phyloP scores from a whole-genome alignment of 768 basidiomycete genomes.

The Amanita muscaria region DNA sequence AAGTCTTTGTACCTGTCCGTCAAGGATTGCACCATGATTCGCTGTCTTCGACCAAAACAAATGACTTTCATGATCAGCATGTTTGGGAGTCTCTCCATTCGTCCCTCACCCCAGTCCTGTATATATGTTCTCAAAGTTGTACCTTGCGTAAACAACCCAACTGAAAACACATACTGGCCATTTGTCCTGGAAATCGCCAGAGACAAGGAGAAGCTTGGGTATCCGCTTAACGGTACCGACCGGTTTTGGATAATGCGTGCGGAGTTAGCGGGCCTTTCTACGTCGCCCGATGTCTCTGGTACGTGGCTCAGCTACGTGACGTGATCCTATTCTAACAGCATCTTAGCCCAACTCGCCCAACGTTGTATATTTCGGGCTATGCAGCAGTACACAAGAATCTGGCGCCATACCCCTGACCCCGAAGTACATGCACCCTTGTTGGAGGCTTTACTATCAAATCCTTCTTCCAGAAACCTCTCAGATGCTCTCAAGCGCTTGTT shows the following conservation, averaged over 20 bases:
- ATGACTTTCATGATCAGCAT: slow-evolving; percentile 36
- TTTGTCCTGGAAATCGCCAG: slow-evolving; percentile 36
- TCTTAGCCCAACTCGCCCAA: slow-evolving; percentile 14
- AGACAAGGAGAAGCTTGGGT: slow-evolving; percentile 32
- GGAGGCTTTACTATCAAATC: slow-evolving; percentile 28
- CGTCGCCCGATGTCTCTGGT: slow-evolving; percentile 16
- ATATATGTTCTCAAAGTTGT: slow-evolving; percentile 23
- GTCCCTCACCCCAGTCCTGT: slow-evolving; percentile 15
- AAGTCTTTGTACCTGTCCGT: slow-evolving; percentile 30
- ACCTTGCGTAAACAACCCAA: slow-evolving; percentile 15
- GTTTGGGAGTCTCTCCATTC: slow-evolving; percentile 41
- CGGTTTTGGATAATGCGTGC: slow-evolving; percentile 57
- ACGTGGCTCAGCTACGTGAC: neutral
- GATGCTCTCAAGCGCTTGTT: slow-evolving; percentile 28
- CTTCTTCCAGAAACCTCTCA: slow-evolving; percentile 18
- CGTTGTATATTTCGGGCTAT: slow-evolving; percentile 26
- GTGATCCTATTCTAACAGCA: neutral
- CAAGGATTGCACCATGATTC: slow-evolving; percentile 25
- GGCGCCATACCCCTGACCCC: slow-evolving; percentile 26
- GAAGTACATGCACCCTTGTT: slow-evolving; percentile 43
- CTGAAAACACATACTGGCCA: slow-evolving; percentile 35
- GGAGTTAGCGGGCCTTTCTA: slow-evolving; percentile 23
- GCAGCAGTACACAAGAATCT: slow-evolving; percentile 31
- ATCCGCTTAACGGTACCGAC: slow-evolving; percentile 33
- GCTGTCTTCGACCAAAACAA: slow-evolving; percentile 25